Percentiles rank a stretch among this genome's conserved stretches.
These are phyloP conservation scores for Solanum lycopersicoides DNA, from an alignment of 257 asterid species.

Conservation along the genomic window DNA sequence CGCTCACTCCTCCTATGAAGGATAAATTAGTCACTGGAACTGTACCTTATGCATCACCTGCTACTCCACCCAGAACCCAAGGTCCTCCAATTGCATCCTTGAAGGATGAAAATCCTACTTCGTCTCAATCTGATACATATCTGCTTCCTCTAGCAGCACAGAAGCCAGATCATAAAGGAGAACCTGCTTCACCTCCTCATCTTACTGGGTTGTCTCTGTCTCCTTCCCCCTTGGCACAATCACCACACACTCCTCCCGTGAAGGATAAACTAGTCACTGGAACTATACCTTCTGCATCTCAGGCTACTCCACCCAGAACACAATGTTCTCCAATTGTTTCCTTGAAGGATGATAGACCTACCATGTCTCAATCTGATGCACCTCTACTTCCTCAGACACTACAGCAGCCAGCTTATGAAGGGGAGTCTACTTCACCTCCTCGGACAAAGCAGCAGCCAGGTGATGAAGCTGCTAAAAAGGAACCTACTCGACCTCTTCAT, in stretches of 20 bases:
- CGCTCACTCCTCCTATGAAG: slow-evolving; percentile 21
- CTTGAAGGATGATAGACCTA: neutral
- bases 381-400: neutral
- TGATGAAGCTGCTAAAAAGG: slow-evolving; percentile 1
- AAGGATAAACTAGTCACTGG: slow-evolving; percentile 23
- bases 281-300: slow-evolving; percentile 9
- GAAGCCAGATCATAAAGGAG: neutral
- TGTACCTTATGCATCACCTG: slow-evolving; percentile 6
- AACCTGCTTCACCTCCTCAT: slow-evolving; percentile 11
- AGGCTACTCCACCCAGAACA: neutral
- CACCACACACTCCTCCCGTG: slow-evolving; percentile 25
- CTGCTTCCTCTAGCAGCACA: neutral
- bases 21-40: slow-evolving; percentile 17
- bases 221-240: neutral
- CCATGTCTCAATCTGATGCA: neutral
- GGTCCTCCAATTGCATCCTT: neutral
- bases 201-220: neutral
- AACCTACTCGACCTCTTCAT: slow-evolving; percentile 10
- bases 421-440: slow-evolving; percentile 7
- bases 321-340: neutral
- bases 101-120: neutral
- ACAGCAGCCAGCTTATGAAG: neutral
- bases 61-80: slow-evolving; percentile 5
- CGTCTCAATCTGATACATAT: neutral
- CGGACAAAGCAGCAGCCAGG: neutral